A percentile compares a stretch with the other conserved stretches of the same genome.
These are phyloP conservation scores for Leccinum pachyderme DNA, from an alignment of 1,284 basidiomycete genomes.

Conservation along the genomic window DNA sequence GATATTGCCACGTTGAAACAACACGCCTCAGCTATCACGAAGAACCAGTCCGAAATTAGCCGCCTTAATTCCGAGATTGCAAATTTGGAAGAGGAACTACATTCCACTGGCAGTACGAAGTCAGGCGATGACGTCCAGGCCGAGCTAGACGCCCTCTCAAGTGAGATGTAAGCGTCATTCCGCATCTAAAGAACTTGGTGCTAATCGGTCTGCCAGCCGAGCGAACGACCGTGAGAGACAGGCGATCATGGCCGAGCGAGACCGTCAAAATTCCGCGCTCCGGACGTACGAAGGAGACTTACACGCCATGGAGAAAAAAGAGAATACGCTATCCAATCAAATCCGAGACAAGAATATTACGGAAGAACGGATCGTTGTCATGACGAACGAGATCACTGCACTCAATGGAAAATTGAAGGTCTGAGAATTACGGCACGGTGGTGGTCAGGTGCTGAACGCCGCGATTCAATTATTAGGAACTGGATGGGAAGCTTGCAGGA, in stretches of 20 bases:
- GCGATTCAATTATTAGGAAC: constrained; percentile 43
- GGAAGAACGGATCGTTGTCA: constrained; percentile 59
- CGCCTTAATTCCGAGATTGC: constrained; percentile 63
- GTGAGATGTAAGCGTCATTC: constrained; percentile 59
- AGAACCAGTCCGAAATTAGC: constrained; percentile 64
- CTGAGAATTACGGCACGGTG: not conserved
- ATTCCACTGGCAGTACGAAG: constrained; percentile 70
- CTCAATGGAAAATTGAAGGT: constrained; percentile 48
- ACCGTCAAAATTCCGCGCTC: constrained; percentile 59
- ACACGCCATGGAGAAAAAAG: constrained; percentile 60
- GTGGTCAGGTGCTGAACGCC: constrained; percentile 4
- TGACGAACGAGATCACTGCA: constrained; percentile 57
- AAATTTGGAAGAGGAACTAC: constrained; percentile 69
- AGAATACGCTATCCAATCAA: constrained; percentile 60
- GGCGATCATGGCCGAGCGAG: constrained; percentile 58
- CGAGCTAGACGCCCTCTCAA: constrained; percentile 63
- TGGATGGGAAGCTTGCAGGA: constrained; percentile 62
- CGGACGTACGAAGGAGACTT: constrained; percentile 58
- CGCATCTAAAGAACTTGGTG: not conserved
- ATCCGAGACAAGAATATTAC: constrained; percentile 61
- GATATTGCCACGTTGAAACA: constrained; percentile 68
- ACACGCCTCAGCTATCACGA: constrained; percentile 60
- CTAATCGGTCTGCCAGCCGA: constrained; percentile 47
- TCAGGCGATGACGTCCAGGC: constrained; percentile 83
- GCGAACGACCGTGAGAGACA: constrained; percentile 68